Percentiles rank a stretch among this genome's conserved stretches.
phyloP scores from a whole-genome alignment of 2,329 filamentous ascomycete species.

The Knufia petricola region DNA sequence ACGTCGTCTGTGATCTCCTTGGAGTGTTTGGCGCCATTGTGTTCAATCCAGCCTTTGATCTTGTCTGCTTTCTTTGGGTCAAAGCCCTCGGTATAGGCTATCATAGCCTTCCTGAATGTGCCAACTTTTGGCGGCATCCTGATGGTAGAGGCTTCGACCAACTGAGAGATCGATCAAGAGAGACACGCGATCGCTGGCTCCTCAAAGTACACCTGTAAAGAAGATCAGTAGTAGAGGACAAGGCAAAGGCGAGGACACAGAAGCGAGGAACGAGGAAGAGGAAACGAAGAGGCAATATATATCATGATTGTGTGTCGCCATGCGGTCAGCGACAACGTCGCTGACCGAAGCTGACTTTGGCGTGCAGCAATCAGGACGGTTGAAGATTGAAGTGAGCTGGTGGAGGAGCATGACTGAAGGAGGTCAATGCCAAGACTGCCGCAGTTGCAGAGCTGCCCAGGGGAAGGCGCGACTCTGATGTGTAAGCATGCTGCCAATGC shows the following conservation, averaged over 20 bases:
- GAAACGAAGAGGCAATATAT: background rate
- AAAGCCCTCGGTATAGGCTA: slow-evolving; percentile 53
- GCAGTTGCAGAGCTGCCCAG: background rate
- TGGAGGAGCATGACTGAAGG: background rate
- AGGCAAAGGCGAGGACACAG: too few species aligned
- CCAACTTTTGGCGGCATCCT: background rate
- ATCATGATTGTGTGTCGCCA: background rate
- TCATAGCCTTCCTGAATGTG: slow-evolving; percentile 42
- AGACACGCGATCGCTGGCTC: too few species aligned
- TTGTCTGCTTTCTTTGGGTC: slow-evolving; percentile 42
- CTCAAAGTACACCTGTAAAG: too few species aligned
- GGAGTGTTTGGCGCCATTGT: slow-evolving; percentile 52
- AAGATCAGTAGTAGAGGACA: too few species aligned
- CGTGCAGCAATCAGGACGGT: background rate
- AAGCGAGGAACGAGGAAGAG: background rate
- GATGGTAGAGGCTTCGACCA: background rate
- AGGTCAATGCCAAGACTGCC: background rate
- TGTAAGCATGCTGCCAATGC: too few species aligned
- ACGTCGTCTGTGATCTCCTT: slow-evolving; percentile 43
- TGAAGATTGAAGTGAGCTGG: background rate
- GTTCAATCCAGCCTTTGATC: slow-evolving; percentile 55
- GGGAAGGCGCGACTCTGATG: too few species aligned
- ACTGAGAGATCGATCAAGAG: too few species aligned
- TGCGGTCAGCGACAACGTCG: background rate
- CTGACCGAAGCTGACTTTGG: background rate